Evolutionary conservation across 306 rosid genomes (phyloP).

Genomic region (Abrus precatorius): DNA sequence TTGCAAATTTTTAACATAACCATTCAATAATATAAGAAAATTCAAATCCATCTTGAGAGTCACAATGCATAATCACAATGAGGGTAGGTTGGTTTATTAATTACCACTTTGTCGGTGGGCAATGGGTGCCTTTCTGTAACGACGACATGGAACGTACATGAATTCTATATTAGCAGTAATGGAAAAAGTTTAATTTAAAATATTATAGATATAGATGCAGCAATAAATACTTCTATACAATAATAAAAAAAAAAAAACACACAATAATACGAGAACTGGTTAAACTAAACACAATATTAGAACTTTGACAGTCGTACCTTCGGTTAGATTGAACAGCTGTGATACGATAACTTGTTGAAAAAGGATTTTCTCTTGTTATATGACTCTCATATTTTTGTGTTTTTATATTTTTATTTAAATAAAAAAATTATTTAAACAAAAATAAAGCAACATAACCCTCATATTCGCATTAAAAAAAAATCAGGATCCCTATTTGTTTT

Average conservation of each 20-base stretch:
- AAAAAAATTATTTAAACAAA: too few relatives aligned
- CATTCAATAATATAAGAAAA: neutral
- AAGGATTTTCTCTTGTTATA: too few relatives aligned
- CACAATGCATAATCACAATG: neutral
- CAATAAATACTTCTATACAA: neutral
- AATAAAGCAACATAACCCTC: too few relatives aligned
- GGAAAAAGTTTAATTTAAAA: too few relatives aligned
- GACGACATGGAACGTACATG: neutral
- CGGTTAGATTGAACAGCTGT: neutral
- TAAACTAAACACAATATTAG: too few relatives aligned
- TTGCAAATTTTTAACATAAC: too few relatives aligned
- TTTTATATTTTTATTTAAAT: too few relatives aligned
- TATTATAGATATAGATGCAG: neutral
- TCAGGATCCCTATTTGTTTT: too few relatives aligned
- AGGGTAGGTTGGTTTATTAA: neutral
- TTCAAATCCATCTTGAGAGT: neutral
- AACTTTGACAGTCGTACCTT: neutral
- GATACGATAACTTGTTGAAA: neutral
- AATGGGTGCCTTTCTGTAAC: neutral
- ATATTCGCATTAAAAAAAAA: too few relatives aligned
- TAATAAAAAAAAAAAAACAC: too few relatives aligned
- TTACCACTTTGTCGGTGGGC: neutral
- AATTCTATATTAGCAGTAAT: neutral
- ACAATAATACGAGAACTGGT: too few relatives aligned
- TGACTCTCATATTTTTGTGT: too few relatives aligned